Percentiles rank a stretch among this genome's conserved stretches.
Evolutionary conservation across 2,329 filamentous ascomycete species (phyloP).

Genomic region (Xylariaceae sp.): DNA sequence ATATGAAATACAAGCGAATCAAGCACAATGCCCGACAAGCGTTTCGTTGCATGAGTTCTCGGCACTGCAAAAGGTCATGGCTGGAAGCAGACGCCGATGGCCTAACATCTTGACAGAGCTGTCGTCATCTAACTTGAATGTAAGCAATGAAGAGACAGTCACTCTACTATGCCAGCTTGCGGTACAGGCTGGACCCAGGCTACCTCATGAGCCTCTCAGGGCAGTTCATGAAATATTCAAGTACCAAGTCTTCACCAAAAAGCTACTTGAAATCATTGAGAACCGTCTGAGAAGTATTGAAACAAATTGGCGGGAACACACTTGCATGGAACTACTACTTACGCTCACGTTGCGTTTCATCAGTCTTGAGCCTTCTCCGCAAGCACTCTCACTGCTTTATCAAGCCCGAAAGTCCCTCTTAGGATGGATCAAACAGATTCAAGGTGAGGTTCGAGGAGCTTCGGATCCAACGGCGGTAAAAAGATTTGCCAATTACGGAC

Average conservation of each 20-base stretch:
- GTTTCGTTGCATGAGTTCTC: conserved; percentile 50
- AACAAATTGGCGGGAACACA: conserved; percentile 55
- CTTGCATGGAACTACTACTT: conserved; percentile 49
- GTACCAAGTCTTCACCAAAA: conserved; percentile 45
- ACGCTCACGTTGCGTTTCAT: conserved; percentile 9
- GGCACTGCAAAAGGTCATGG: conserved; percentile 46
- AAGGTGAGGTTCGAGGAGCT: conserved; percentile 25
- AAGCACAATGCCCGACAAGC: conserved; percentile 42
- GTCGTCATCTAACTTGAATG: conserved; percentile 53
- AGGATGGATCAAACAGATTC: conserved; percentile 6
- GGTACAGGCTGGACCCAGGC: conserved; percentile 51
- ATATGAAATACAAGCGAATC: conserved; percentile 49
- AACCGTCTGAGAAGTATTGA: conserved; percentile 40
- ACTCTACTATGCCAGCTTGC: conserved; percentile 49
- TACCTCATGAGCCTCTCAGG: conserved; percentile 35
- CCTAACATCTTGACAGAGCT: conserved; percentile 46
- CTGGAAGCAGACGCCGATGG: conserved; percentile 48
- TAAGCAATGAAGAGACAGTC: conserved; percentile 51
- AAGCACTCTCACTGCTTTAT: not conserved
- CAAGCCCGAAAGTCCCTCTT: conserved; percentile 8
- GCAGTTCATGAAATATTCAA: conserved; percentile 46
- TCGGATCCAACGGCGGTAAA: conserved; percentile 36
- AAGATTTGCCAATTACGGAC: conserved; percentile 40
- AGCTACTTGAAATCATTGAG: conserved; percentile 45
- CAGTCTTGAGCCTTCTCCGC: not conserved